A percentile compares a stretch with the other conserved stretches of the same genome.
These are phyloP conservation scores for Scenedesmus sp. DNA, from an alignment of 163 green algal species.

Conservation along the genomic window DNA sequence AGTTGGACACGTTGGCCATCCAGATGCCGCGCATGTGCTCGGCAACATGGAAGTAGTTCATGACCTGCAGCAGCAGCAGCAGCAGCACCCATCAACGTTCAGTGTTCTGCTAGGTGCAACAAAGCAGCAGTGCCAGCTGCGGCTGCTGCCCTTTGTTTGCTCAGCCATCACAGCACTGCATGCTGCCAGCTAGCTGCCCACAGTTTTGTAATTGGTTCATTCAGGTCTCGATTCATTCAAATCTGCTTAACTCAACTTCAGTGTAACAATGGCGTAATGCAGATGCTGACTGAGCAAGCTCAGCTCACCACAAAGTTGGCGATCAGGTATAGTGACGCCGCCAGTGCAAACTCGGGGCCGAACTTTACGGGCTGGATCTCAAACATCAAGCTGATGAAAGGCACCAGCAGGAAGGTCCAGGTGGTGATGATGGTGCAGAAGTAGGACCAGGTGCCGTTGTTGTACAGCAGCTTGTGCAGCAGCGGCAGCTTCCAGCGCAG, in stretches of 20 bases:
- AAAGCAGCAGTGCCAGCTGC: neutral
- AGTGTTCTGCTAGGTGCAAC: too few species aligned
- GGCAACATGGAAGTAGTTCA: constrained; percentile 46
- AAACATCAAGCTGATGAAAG: constrained; percentile 62
- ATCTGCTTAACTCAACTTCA: too few species aligned
- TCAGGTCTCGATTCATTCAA: too few species aligned
- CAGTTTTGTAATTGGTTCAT: too few species aligned
- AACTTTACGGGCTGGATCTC: constrained; percentile 62
- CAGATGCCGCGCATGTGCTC: constrained; percentile 52
- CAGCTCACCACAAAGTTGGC: neutral
- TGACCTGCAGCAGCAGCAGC: constrained; percentile 17
- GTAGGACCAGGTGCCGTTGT: constrained; percentile 54
- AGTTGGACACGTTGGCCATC: constrained; percentile 50
- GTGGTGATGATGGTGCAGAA: constrained; percentile 48
- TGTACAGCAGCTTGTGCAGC: constrained; percentile 48
- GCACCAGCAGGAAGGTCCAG: constrained; percentile 58
- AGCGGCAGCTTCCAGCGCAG: constrained; percentile 50
- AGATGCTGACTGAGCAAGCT: too few species aligned
- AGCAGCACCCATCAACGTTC: neutral
- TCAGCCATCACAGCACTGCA: too few species aligned
- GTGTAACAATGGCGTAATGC: too few species aligned
- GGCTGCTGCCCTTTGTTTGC: neutral
- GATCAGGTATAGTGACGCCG: constrained; percentile 47
- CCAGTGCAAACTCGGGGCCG: constrained; percentile 50
- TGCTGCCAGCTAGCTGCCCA: neutral